Evolutionary conservation across 345 rosid species (phyloP), one percentile per base, ranked within the genome.

Genomic region (Hirschfeldia incana): DNA sequence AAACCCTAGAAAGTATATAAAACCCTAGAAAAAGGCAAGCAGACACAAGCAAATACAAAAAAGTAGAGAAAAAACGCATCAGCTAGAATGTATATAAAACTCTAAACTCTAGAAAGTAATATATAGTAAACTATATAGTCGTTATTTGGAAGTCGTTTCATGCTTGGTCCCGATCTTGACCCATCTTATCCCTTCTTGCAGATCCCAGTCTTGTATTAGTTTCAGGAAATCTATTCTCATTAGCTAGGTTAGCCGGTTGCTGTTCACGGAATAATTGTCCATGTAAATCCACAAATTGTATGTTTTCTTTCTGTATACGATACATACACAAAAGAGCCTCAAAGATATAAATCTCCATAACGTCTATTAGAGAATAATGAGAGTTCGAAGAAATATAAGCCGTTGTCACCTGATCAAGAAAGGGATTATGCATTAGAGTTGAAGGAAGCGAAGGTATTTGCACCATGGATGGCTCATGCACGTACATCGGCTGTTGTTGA

Each of bases 361-460:
- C 3, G 6, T 53, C 60, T 53, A 53, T 16, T 16, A 53, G 53
- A 51, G 1, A 65, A 65, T 15, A 1, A 65, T 34, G 39, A 65
- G 12, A 30, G 10, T 39, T 28, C 32, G 59, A 42, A 42, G 15
- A 39, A 42, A 28, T 1, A 59, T 57, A 49, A 30, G 13, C 7
- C 1, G 57, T 67, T 30, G 12, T 68, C 30, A 76, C 79, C 79
- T 76, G 49, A 17, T 76, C 67, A 59, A 39, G 55, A 51, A 51
- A 33, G 2, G 70, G 12, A 42, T n/a, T 59, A 30, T 44, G 34
- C 3, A 28, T 8, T 16, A 44, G 7, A 68, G 67, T 8, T 4
- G 59, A 4, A 76, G 67, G 17, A 37, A 57, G 12, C 8, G 7
- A 12, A 30, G 26, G 66, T 8, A 42, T 16, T 11, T 2, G 51